Percentiles rank a stretch among this genome's conserved stretches.
phyloP scores from a whole-genome alignment of 495 filamentous ascomycete genomes.

The Penicillium parvum region DNA sequence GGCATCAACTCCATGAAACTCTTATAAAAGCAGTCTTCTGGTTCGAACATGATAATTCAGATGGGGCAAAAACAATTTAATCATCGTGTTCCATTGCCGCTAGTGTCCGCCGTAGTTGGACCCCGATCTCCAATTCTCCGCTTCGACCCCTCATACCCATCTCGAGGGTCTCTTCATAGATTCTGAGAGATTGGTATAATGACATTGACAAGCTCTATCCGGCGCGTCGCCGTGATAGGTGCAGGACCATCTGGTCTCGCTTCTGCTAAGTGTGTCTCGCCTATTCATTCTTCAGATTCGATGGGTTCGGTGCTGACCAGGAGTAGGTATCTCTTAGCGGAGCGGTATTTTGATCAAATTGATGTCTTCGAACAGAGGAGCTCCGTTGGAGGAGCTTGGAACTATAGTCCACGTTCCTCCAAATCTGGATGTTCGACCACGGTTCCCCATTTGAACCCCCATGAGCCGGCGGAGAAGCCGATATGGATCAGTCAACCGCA shows the following conservation, averaged over 20 bases:
- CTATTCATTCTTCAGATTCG: neutral
- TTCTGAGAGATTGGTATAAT: no score
- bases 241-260: slow-evolving; percentile 44
- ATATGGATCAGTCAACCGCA: slow-evolving; percentile 31
- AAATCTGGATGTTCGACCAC: slow-evolving; percentile 24
- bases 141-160: neutral
- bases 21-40: no score
- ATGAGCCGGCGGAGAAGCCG: slow-evolving; percentile 38
- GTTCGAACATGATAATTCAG: no score
- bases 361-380: slow-evolving; percentile 77
- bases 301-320: no score
- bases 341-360: slow-evolving; percentile 64
- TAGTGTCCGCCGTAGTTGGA: neutral
- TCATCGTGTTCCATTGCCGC: no score
- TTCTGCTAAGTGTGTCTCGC: slow-evolving; percentile 34
- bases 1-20: no score
- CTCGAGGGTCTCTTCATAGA: no score
- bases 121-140: neutral
- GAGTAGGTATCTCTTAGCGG: slow-evolving; percentile 66
- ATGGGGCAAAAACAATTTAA: no score
- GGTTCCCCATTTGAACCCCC: slow-evolving; percentile 43
- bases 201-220: slow-evolving; percentile 23
- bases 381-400: slow-evolving; percentile 78
- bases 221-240: slow-evolving; percentile 42
- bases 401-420: slow-evolving; percentile 44